A percentile compares a stretch with the other conserved stretches of the same genome.
phyloP scores from a whole-genome alignment of 306 rosid genomes.

The Quercus berberidifolia region DNA sequence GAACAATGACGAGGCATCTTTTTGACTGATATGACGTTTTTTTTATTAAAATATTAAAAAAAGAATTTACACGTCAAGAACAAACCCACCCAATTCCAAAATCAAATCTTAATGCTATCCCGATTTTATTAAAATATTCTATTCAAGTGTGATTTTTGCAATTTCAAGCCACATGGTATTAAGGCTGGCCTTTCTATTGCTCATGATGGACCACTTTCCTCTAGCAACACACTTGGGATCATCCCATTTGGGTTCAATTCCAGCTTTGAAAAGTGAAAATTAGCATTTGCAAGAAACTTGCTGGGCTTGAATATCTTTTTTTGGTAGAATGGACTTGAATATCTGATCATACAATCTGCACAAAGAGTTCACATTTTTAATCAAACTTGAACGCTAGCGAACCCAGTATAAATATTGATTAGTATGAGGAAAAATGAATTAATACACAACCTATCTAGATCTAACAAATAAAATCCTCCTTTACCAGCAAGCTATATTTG shows the following conservation, averaged over 20 bases:
- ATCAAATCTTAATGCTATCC: too few relatives aligned
- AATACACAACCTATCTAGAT: too few relatives aligned
- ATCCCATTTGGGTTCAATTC: conserved; percentile 97
- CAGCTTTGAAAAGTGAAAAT: conserved; percentile 81
- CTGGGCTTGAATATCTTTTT: conserved; percentile 39
- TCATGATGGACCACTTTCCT: conserved; percentile 80
- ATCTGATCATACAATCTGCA: conserved; percentile 72
- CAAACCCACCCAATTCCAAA: too few relatives aligned
- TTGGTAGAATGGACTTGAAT: conserved; percentile 24
- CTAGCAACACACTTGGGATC: conserved; percentile 92
- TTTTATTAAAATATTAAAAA: too few relatives aligned
- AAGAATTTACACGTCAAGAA: too few relatives aligned
- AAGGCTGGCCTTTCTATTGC: conserved; percentile 53
- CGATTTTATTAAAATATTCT: too few relatives aligned
- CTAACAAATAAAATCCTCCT: too few relatives aligned
- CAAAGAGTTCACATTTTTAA: conserved; percentile 1
- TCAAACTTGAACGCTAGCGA: neutral
- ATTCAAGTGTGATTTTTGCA: conserved; percentile 30
- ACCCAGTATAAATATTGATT: neutral
- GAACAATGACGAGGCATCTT: too few relatives aligned
- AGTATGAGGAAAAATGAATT: too few relatives aligned
- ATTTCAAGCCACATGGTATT: conserved; percentile 96
- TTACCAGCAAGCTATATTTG: too few relatives aligned
- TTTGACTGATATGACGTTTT: too few relatives aligned
- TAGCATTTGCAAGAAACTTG: conserved; percentile 58